Evolutionary conservation across 257 asterid genomes (phyloP).

Genomic region (Catharanthus roseus): DNA sequence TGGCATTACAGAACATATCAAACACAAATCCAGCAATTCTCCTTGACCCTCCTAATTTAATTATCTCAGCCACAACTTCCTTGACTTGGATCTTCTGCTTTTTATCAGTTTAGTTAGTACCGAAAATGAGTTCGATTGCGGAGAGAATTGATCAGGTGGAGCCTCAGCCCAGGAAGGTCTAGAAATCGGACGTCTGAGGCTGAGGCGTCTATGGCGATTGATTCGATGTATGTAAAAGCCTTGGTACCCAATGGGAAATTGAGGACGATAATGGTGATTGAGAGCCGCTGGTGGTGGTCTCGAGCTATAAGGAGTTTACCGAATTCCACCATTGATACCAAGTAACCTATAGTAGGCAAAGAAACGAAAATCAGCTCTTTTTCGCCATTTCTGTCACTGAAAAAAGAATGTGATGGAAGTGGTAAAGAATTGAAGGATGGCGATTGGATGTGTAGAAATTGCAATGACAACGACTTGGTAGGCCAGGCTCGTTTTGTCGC

Average conservation of each 20-base stretch:
- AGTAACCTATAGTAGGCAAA: slow-evolving; percentile 48
- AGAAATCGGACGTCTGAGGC: slow-evolving; percentile 3
- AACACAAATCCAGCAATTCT: slow-evolving; percentile 35
- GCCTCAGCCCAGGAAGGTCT: slow-evolving; percentile 2
- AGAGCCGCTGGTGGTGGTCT: slow-evolving; percentile 35
- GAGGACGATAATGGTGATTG: slow-evolving; percentile 37
- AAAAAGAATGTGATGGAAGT: no score
- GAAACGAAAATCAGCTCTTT: slow-evolving; percentile 51
- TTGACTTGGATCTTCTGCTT: slow-evolving; percentile 14
- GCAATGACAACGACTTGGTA: no score
- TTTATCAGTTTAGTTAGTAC: slow-evolving; percentile 4
- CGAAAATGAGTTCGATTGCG: not conserved
- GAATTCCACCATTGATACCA: slow-evolving; percentile 43
- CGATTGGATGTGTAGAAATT: no score
- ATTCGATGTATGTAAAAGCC: slow-evolving; percentile 14
- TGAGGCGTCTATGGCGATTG: slow-evolving; percentile 16
- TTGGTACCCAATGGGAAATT: slow-evolving; percentile 29
- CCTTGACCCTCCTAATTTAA: slow-evolving; percentile 6
- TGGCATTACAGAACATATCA: slow-evolving; percentile 51
- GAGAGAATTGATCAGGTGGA: not conserved
- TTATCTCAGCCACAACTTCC: slow-evolving; percentile 20
- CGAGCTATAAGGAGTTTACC: slow-evolving; percentile 49
- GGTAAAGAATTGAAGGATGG: not conserved
- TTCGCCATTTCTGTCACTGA: slow-evolving; percentile 5
- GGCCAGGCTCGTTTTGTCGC: no score